Percentiles rank a stretch among this genome's conserved stretches.
Evolutionary conservation across 2,329 filamentous ascomycete genomes (phyloP).

Genomic region (Claviceps digitariae): DNA sequence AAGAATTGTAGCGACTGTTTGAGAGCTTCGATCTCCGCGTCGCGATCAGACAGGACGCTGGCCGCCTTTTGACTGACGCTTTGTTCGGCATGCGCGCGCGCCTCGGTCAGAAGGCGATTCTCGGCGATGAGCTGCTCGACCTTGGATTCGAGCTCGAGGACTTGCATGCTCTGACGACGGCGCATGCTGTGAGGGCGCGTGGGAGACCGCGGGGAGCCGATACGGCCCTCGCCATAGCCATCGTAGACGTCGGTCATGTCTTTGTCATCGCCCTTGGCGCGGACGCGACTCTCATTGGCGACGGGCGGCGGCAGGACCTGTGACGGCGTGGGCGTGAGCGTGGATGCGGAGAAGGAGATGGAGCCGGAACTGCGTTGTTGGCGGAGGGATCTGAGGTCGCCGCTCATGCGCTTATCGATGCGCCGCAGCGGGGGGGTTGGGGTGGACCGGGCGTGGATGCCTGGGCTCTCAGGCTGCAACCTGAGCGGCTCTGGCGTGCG

Average conservation of each 20-base stretch:
- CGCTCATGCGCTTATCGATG: constrained; percentile 53
- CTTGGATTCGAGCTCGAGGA: constrained; percentile 76
- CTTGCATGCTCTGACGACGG: constrained; percentile 93
- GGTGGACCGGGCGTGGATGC: constrained; percentile 15
- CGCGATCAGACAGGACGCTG: constrained; percentile 62
- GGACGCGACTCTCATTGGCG: constrained; percentile 77
- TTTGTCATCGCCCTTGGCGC: constrained; percentile 36
- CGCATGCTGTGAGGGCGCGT: constrained; percentile 92
- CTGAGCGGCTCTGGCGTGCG: constrained; percentile 39
- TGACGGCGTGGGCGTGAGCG: constrained; percentile 1
- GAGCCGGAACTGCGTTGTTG: constrained; percentile 18
- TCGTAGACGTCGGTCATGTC: constrained; percentile 92
- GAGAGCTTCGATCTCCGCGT: constrained; percentile 74
- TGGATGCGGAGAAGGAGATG: not conserved
- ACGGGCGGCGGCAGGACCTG: constrained; percentile 42
- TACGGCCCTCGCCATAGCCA: constrained; percentile 79
- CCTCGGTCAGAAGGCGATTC: constrained; percentile 66
- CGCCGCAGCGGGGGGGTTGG: constrained; percentile 59
- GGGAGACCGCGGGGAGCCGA: constrained; percentile 79
- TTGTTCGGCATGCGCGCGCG: constrained; percentile 56
- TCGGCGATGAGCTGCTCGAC: constrained; percentile 78
- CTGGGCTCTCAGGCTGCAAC: constrained; percentile 47
- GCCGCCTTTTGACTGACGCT: constrained; percentile 51
- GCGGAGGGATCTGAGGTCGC: constrained; percentile 46
- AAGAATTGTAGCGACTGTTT: constrained; percentile 66